Conservation (phyloP, 306 rosid genomes). For the Trifolium repens region DNA sequence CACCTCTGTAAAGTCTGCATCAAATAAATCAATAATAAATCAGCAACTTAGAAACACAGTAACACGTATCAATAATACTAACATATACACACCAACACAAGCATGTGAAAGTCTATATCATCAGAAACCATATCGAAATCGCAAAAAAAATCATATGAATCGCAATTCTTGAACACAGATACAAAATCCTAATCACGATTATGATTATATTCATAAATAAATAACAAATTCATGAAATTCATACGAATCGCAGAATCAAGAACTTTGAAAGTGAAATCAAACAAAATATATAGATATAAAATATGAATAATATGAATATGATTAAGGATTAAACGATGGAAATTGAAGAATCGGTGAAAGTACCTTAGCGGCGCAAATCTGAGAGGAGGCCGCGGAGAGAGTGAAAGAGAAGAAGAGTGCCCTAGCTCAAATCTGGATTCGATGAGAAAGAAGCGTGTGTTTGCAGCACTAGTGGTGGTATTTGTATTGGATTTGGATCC, state of each 20-base stretch:
- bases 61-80: not conserved
- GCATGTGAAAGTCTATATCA: not conserved
- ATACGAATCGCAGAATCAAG: not conserved
- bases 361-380: conserved; percentile 22
- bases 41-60: not conserved
- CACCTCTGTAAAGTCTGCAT: not conserved
- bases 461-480: conserved; percentile 1
- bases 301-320: not conserved
- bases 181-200: not conserved
- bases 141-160: no score
- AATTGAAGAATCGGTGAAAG: not conserved
- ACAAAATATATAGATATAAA: not conserved
- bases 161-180: not conserved
- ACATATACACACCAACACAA: not conserved
- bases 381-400: conserved; percentile 13
- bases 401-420: not conserved
- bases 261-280: not conserved
- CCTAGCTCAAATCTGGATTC: conserved; percentile 2
- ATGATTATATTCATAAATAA: not conserved
- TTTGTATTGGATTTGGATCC: not conserved
- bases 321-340: not conserved
- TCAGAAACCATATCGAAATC: not conserved
- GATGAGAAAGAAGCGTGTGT: conserved; percentile 14
- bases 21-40: conserved; percentile 28
- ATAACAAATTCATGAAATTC: not conserved